These are phyloP conservation scores for Alternaria sp. DNA, from an alignment of 2,329 filamentous ascomycete genomes.

Conservation along the genomic window DNA sequence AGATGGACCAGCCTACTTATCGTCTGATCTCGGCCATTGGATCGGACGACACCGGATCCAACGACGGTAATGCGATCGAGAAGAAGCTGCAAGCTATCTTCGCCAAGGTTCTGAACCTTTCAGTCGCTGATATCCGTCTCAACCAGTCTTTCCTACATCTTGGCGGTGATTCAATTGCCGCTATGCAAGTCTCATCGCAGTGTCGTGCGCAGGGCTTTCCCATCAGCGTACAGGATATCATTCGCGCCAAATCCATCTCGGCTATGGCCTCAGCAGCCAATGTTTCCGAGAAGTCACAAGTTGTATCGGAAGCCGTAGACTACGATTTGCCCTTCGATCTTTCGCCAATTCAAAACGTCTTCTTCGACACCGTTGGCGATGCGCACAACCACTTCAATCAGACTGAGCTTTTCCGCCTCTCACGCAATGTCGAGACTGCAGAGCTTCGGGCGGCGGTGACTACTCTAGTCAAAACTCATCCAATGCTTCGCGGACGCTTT, in stretches of 20 bases:
- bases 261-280: conserved; percentile 31
- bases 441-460: conserved; percentile 39
- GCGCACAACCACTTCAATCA: conserved; percentile 43
- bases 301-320: conserved; percentile 18
- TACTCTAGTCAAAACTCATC: conserved; percentile 44
- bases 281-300: conserved; percentile 7
- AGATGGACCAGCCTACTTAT: conserved; percentile 38
- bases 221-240: conserved; percentile 43
- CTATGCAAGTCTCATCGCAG: conserved; percentile 45
- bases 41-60: conserved; percentile 15
- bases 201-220: conserved; percentile 39
- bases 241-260: conserved; percentile 40
- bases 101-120: conserved; percentile 38
- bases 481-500: conserved; percentile 52
- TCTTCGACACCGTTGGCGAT: conserved; percentile 36
- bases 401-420: conserved; percentile 36
- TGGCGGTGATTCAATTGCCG: conserved; percentile 46
- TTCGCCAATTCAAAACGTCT: conserved; percentile 39
- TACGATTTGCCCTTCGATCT: conserved; percentile 36
- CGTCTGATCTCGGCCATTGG: conserved; percentile 34
- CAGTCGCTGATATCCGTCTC: conserved; percentile 34
- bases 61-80: conserved; percentile 28
- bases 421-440: conserved; percentile 28
- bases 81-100: conserved; percentile 40
- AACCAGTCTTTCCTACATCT: conserved; percentile 45